phyloP scores from a whole-genome alignment of 2,329 filamentous ascomycete genomes.

The Phoma sp. region DNA sequence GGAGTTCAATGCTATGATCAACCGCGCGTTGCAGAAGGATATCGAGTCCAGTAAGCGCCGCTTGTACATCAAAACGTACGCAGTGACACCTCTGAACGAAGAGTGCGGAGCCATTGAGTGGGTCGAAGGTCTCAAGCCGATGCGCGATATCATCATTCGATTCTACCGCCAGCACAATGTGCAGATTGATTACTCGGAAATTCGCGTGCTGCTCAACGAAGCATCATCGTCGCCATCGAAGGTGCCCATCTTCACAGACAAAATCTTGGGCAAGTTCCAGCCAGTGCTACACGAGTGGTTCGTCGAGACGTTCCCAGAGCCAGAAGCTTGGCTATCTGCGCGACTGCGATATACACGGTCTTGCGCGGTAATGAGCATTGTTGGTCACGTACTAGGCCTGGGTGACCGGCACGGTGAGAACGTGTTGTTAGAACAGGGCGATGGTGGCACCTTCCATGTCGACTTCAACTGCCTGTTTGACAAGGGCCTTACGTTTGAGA shows the following conservation, averaged over 20 bases:
- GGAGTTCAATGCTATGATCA: slow-evolving; percentile 99
- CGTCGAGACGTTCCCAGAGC: slow-evolving; percentile 90
- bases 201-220: slow-evolving; percentile 70
- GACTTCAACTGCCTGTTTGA: slow-evolving; percentile 99
- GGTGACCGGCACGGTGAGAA: slow-evolving; percentile 98
- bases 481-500: slow-evolving; percentile 93
- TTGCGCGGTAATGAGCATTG: slow-evolving; percentile 99
- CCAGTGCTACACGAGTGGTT: slow-evolving; percentile 94
- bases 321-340: slow-evolving; percentile 89
- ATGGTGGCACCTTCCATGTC: slow-evolving; percentile 93
- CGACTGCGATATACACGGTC: slow-evolving; percentile 90
- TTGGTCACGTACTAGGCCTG: slow-evolving; percentile 89
- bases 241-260: slow-evolving; percentile 73
- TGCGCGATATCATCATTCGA: slow-evolving; percentile 86
- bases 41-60: slow-evolving; percentile 88
- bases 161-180: slow-evolving; percentile 80
- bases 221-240: slow-evolving; percentile 69
- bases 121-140: slow-evolving; percentile 94
- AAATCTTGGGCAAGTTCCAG: slow-evolving; percentile 74
- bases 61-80: slow-evolving; percentile 89
- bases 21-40: slow-evolving; percentile 89
- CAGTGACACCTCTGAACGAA: slow-evolving; percentile 94
- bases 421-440: slow-evolving; percentile 91
- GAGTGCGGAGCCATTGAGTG: slow-evolving; percentile 98
- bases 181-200: slow-evolving; percentile 67